These are phyloP conservation scores for Aphanocladium album DNA, from an alignment of 2,329 filamentous ascomycete genomes.

Conservation along the genomic window DNA sequence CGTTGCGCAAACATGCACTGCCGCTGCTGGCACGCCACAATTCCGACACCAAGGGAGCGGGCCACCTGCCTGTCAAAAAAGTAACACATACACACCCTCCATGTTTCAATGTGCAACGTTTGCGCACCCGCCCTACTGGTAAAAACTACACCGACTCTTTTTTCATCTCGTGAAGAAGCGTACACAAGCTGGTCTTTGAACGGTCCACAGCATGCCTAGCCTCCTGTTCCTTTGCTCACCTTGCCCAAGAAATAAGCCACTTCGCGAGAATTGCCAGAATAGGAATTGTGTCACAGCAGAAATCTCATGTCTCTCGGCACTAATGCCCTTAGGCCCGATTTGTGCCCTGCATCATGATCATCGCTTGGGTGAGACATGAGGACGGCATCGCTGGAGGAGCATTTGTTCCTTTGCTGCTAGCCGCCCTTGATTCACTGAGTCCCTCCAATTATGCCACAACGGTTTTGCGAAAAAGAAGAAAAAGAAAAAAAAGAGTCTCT, in stretches of 20 bases:
- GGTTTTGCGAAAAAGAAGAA: too few species aligned
- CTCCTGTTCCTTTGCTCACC: background rate
- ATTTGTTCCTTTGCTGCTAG: background rate
- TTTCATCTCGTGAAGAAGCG: background rate
- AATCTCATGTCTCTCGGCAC: conserved; percentile 2
- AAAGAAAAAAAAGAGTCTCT: too few species aligned
- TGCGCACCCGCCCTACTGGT: background rate
- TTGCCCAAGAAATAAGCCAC: background rate
- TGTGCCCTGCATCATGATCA: background rate
- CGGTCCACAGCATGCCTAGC: background rate
- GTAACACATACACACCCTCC: background rate
- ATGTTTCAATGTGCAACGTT: background rate
- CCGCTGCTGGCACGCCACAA: background rate
- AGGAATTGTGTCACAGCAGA: background rate
- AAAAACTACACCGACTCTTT: background rate
- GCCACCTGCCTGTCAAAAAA: background rate
- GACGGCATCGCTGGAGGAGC: background rate
- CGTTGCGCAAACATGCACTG: background rate
- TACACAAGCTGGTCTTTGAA: background rate
- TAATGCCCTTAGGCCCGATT: background rate
- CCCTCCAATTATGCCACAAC: background rate
- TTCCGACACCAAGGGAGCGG: background rate
- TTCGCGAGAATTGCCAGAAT: conserved; percentile 10
- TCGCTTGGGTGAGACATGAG: background rate
- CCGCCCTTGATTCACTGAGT: background rate